Base-by-base conservation (phyloP, 306 rosid species). In the Vigna mungo region DNA sequence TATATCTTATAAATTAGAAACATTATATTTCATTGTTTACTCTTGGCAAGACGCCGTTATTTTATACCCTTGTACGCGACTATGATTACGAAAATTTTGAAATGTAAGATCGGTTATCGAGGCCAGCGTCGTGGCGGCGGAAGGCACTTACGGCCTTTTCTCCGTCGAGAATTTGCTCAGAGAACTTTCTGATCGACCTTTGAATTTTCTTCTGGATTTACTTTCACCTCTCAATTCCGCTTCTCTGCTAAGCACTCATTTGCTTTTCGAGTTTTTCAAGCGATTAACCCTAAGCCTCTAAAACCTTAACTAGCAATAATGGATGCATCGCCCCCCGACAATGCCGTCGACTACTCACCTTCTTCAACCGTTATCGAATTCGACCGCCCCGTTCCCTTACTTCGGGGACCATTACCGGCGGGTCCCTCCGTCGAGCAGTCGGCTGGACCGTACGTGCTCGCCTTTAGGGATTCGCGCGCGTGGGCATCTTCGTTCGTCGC, bases 341-440 rank as follows among this genome's bases (percentile, higher is more conserved):
- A 70, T 75, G 79, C 58, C 65, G 88, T 86, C 34, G 93, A 86
- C 1, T 90, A 77, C 82, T 85, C 93, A 0, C 75, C 88, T 48
- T 72, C 97, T 9, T 58, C 92, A 6, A 91, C 95, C 3, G 76
- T 85, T 36, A 37, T 85, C 82, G 72, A 56, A 20, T 93, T 88
- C 85, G 89, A 86, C 78, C 80, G 76, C 2, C 91, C 92, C 34
- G 30, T 91, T 12, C 93, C 92, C 48, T 81, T 89, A 17, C 86
- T 88, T 41, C 91, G 95, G 3, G 95, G 93, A 0, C 98, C 98
- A 0, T 56, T 85, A 62, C 86, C 75, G 71, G 90, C 84, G 6
- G 79, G 74, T 9, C n/a, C 59, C 9, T 27, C 79, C 52, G 90
- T 87, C 39, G 82, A 81, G 41, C 83, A 81, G 2, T 72, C 84